These are phyloP conservation scores for Ceratopteris richardii DNA, from an alignment of 75 land plant genomes.

Conservation along the genomic window DNA sequence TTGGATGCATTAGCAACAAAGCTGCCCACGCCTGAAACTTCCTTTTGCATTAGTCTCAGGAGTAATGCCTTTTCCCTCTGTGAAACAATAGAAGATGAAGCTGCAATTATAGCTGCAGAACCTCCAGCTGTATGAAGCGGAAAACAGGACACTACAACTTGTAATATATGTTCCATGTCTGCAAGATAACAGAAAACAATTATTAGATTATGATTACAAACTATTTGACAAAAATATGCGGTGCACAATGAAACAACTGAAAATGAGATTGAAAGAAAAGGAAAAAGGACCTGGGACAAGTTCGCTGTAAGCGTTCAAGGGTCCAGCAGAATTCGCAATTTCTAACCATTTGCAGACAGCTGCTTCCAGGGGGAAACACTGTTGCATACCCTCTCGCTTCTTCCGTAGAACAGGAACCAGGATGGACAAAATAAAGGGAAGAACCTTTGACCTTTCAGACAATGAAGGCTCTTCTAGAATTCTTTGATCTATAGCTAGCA, in stretches of 20 bases:
- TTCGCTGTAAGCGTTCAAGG: conserved; percentile 12
- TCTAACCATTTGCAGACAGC: conserved; percentile 50
- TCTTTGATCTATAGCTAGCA: conserved; percentile 36
- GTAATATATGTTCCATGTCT: conserved; percentile 63
- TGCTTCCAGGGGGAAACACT: conserved; percentile 12
- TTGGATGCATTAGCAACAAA: conserved; percentile 14
- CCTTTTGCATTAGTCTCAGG: conserved; percentile 50
- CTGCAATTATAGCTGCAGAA: conserved; percentile 22
- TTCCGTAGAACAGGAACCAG: conserved; percentile 38
- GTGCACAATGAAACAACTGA: no score
- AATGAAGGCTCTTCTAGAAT: conserved; percentile 22
- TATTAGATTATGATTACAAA: background rate
- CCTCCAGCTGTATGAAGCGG: conserved; percentile 45
- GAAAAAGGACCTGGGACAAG: background rate
- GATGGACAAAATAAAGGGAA: conserved; percentile 49
- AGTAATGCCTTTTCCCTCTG: conserved; percentile 37
- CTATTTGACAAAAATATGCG: no score
- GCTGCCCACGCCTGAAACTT: conserved; percentile 13
- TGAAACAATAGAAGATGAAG: conserved; percentile 28
- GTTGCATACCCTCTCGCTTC: background rate
- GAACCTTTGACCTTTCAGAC: conserved; percentile 32
- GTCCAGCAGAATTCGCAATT: conserved; percentile 34
- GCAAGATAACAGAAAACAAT: conserved; percentile 5
- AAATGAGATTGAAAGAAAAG: no score
- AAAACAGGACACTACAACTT: conserved; percentile 72